Base-by-base conservation (phyloP, 2,329 filamentous ascomycete species). In the Xylaria sp. region DNA sequence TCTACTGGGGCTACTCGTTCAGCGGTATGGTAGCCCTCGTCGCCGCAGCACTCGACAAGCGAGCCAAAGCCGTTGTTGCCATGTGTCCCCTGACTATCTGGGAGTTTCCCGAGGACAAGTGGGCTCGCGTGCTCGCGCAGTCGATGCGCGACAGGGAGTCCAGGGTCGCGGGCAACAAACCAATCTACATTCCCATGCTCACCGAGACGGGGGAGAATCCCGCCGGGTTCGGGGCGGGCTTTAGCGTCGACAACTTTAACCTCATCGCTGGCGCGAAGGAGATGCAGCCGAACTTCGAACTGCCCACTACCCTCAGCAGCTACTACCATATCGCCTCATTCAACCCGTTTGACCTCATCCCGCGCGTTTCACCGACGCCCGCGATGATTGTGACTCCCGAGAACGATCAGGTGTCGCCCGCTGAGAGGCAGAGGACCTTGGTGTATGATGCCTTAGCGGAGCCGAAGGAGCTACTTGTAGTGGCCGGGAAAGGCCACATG, bases 351-450 rank as follows among this genome's bases (percentile, higher is more conserved):
- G 43, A 67, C 19, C 71, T 72, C 0, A 56, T 59, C 19, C 61
- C 65, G 17, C 46, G 66, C 1, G 6, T 75, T 1, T 15, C 59
- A 1, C 61, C 71, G 9, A 53, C 46, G 4, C 73, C 73, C 0
- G 66, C 68, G 8, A 56, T 76, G 67, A 66, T 76, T 55, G 55
- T 76, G 1, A 68, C 70, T 0, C 70, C 71, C 0, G 71, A 74
- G 54, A 19, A 71, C 2, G 74, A 77, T 28, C n/a, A 52, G 9
- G 72, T 75, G 6, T 74, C 70, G 12, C 60, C 58, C 0, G 61
- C 66, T 0, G 51, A 12, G 1, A 53, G 63, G 6, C 68, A 69
- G 53, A 55, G 21, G 21, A 45, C 12, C 2, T 46, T 83, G 14
- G 60, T 57, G 17, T 58, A 65, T 46, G 19, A 45, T 0, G 56